Conservation (phyloP, 768 basidiomycete species). For the Podaxis sp. region DNA sequence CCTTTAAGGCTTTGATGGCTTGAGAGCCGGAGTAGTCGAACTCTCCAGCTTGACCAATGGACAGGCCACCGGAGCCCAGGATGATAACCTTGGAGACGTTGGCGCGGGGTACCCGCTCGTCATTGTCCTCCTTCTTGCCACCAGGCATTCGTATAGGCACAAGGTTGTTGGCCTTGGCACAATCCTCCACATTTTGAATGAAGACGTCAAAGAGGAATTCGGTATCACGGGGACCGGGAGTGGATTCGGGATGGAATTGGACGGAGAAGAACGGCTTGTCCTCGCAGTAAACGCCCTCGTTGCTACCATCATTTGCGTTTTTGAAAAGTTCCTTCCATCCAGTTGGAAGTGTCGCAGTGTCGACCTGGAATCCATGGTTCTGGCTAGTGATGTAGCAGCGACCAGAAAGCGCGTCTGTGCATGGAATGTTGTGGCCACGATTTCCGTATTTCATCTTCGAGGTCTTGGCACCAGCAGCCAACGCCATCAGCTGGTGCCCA, state of each 20-base stretch:
- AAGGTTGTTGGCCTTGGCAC: constrained; percentile 49
- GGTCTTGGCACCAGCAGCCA: constrained; percentile 90
- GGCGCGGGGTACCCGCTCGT: constrained; percentile 60
- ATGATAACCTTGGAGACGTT: constrained; percentile 93
- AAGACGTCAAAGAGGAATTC: constrained; percentile 99
- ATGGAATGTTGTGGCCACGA: constrained; percentile 98
- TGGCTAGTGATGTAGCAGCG: constrained; percentile 99
- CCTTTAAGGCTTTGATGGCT: constrained; percentile 98
- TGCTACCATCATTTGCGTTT: constrained; percentile 96
- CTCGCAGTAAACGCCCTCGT: constrained; percentile 95
- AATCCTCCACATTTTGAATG: constrained; percentile 81
- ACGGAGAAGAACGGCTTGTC: constrained; percentile 97
- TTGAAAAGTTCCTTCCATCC: constrained; percentile 94
- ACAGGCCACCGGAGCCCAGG: constrained; percentile 94
- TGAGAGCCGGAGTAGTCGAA: constrained; percentile 99
- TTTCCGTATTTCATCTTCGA: constrained; percentile 99
- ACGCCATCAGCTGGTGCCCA: constrained; percentile 93
- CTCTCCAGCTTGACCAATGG: constrained; percentile 98
- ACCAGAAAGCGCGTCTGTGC: constrained; percentile 89
- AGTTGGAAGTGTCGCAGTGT: constrained; percentile 65
- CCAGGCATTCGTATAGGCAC: constrained; percentile 68
- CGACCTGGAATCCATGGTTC: constrained; percentile 97
- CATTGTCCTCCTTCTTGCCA: constrained; percentile 81
- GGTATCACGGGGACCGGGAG: constrained; percentile 95
- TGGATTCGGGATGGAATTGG: constrained; percentile 98